Evolutionary conservation across 169 alveolate genomes (phyloP), one percentile per base, ranked within the genome.

Genomic region (Plasmodium gonderi): DNA sequence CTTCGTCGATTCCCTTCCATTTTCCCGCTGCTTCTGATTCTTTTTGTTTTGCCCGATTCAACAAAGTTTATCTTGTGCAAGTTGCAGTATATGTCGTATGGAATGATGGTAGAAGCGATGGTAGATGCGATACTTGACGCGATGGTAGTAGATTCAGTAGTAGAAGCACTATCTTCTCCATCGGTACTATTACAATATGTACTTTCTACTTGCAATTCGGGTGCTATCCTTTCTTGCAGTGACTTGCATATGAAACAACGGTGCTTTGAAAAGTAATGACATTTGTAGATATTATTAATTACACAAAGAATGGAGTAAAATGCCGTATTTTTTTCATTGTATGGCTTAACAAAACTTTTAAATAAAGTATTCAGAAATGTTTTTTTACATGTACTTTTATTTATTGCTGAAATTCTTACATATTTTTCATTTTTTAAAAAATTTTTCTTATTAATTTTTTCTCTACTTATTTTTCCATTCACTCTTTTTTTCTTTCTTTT

Each of bases 211-310:
- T 69, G 49, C 65, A 45, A 31, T 49, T 69, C 29, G 64, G 67
- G 51, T 44, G 80, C 40, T 4, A 29, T 31, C 29, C 51, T 68
- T 40, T 82, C 81, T 31, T 87, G 78, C 42, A 87, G 36, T 23
- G 93, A 60, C 45, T 87, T 85, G 67, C 92, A 85, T 54, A 85
- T 85, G 33, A 85, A 85, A 68, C 92, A 85, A 12, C 92, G 92
- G 36, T 85, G 92, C 47, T 85, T 64, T 33, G 65, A 49, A 51
- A 85, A 85, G 67, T 85, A 85, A 8, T 38, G 83, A 29, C 92
- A 85, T 85, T 85, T 85, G 79, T 85, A 85, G 45, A 85, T 85
- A 42, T 85, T 85, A 85, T 85, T 85, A 75, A 85, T 85, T 49
- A 85, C 68, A 75, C 92, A 85, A 44, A 85, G 17, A 54, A 85